A percentile compares a stretch with the other conserved stretches of the same genome.
phyloP scores from a whole-genome alignment of 2,329 filamentous ascomycete species.

The Colletotrichum melonis region DNA sequence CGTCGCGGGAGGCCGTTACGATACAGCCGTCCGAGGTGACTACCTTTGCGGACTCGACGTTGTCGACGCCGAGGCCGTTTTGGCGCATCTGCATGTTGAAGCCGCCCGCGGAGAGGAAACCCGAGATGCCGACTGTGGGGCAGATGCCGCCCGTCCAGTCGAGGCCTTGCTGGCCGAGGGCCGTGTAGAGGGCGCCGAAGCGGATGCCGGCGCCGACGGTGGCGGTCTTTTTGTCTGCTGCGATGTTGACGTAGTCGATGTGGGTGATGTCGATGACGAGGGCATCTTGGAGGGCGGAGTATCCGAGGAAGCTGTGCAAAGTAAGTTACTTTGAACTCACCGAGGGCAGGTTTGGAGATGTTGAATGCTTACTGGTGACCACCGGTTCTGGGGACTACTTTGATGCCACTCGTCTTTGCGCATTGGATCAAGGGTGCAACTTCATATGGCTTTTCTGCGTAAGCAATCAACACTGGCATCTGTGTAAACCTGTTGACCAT shows the following conservation, averaged over 20 bases:
- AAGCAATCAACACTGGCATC: constrained; percentile 1
- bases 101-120: constrained; percentile 44
- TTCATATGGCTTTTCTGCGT: constrained; percentile 22
- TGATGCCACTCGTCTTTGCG: constrained; percentile 24
- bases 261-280: constrained; percentile 38
- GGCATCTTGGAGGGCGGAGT: constrained; percentile 27
- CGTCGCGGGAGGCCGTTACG: constrained; percentile 37
- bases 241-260: constrained; percentile 35
- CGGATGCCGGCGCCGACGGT: constrained; percentile 36
- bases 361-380: constrained; percentile 31
- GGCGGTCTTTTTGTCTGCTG: constrained; percentile 24
- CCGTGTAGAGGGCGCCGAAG: constrained; percentile 37
- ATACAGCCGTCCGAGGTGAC: constrained; percentile 42
- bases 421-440: constrained; percentile 30
- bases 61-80: constrained; percentile 43
- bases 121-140: constrained; percentile 42
- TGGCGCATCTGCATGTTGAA: constrained; percentile 45
- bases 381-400: constrained; percentile 32
- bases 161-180: constrained; percentile 22
- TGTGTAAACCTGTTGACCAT: not conserved
- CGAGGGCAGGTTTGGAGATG: not conserved
- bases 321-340: not conserved
- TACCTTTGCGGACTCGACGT: constrained; percentile 43
- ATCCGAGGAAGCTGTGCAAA: not conserved
- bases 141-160: constrained; percentile 36